Percentiles rank a stretch among this genome's conserved stretches.
phyloP scores from a whole-genome alignment of 805 yeast species.

The Danielozyma ontarioensis region DNA sequence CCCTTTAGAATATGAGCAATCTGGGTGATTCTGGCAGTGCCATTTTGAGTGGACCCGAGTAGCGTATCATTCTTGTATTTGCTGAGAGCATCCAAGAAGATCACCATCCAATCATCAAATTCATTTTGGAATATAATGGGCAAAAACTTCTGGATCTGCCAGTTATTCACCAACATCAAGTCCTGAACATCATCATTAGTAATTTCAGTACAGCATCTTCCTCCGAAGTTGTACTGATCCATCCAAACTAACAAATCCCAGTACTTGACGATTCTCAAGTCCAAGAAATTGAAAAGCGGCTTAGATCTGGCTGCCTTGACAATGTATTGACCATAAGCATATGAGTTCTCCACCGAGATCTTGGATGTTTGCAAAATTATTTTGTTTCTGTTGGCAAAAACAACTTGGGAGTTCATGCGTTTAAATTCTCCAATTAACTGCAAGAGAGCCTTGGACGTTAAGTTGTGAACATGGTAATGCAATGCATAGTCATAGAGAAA shows the following conservation, averaged over 20 bases:
- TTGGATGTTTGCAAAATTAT: conserved; percentile 71
- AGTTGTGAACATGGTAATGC: conserved; percentile 81
- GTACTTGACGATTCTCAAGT: conserved; percentile 63
- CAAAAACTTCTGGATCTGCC: conserved; percentile 75
- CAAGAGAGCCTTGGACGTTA: conserved; percentile 74
- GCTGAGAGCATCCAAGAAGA: conserved; percentile 66
- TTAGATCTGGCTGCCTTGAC: conserved; percentile 72
- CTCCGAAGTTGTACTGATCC: conserved; percentile 87
- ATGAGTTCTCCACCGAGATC: conserved; percentile 75
- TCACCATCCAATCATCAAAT: conserved; percentile 80
- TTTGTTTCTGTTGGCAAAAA: conserved; percentile 76
- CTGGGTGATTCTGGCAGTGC: conserved; percentile 65
- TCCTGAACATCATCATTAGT: conserved; percentile 40
- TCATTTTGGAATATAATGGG: conserved; percentile 76
- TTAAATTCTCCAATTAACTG: conserved; percentile 79
- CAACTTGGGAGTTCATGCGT: conserved; percentile 70
- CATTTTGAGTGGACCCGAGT: conserved; percentile 30
- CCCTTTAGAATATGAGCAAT: conserved; percentile 49
- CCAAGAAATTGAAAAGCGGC: conserved; percentile 79
- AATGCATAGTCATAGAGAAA: conserved; percentile 70
- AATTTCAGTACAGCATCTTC: conserved; percentile 49
- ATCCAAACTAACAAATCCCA: conserved; percentile 97
- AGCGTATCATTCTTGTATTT: conserved; percentile 44
- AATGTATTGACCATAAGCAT: conserved; percentile 84
- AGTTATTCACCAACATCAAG: conserved; percentile 49